phyloP scores from a whole-genome alignment of 768 basidiomycete species.

The Russula dissimulans region DNA sequence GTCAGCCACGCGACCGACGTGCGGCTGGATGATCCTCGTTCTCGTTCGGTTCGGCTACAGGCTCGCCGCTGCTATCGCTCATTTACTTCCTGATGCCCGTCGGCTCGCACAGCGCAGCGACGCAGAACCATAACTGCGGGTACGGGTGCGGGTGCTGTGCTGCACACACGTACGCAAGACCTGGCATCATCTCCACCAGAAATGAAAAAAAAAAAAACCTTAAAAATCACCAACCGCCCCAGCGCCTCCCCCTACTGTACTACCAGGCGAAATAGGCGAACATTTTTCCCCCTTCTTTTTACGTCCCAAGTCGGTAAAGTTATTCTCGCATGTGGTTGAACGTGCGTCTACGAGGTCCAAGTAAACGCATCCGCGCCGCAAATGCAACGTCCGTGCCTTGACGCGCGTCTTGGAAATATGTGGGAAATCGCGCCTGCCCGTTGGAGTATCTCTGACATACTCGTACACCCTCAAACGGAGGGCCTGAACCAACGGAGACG shows the following conservation, averaged over 20 bases:
- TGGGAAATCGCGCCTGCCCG: neutral
- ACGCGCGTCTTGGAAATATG: neutral
- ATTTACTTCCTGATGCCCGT: conserved; percentile 10
- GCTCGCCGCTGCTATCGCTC: neutral
- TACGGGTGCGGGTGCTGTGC: neutral
- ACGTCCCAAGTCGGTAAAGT: neutral
- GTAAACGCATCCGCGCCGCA: neutral
- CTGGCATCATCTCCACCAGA: no score
- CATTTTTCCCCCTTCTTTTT: neutral
- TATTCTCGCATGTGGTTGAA: neutral
- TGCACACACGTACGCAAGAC: neutral
- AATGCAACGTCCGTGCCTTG: neutral
- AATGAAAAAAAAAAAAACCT: neutral
- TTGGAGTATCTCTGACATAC: neutral
- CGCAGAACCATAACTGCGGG: neutral
- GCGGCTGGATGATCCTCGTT: no score
- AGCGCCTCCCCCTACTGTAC: neutral
- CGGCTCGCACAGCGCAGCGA: neutral
- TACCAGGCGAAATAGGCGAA: neutral
- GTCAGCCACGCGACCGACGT: conserved; percentile 1
- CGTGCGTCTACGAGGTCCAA: neutral
- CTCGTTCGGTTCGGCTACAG: neutral
- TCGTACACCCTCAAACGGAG: neutral
- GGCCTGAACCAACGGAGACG: neutral
- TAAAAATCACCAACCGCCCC: neutral